Evolutionary conservation across 805 yeast species (phyloP).

Genomic region (Torulaspora delbrueckii): DNA sequence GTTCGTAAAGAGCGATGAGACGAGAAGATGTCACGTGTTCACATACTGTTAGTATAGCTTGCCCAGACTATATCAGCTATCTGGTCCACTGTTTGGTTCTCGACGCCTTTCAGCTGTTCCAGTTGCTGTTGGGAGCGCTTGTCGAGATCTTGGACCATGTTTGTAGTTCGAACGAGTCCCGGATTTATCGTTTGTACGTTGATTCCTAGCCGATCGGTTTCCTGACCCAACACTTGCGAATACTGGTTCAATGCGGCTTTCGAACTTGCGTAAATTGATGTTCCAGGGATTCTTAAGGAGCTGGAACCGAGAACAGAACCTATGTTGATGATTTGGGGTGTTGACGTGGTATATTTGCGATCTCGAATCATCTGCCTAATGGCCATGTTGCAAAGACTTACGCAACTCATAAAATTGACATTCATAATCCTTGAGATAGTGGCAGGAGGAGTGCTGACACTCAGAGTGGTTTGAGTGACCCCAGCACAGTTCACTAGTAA

Average conservation of each 20-base stretch:
- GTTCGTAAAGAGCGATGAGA: neutral
- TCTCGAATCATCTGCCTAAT: slow-evolving; percentile 23
- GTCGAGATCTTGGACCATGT: slow-evolving; percentile 22
- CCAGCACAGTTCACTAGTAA: slow-evolving; percentile 34
- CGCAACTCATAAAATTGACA: slow-evolving; percentile 28
- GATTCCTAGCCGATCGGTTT: slow-evolving; percentile 20
- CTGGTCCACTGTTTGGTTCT: slow-evolving; percentile 4
- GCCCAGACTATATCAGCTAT: slow-evolving; percentile 20
- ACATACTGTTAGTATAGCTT: neutral
- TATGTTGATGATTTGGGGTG: slow-evolving; percentile 24
- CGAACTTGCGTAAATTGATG: slow-evolving; percentile 32
- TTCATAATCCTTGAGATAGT: slow-evolving; percentile 24
- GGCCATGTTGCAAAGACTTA: slow-evolving; percentile 22
- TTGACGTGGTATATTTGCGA: slow-evolving; percentile 5
- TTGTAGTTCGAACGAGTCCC: slow-evolving; percentile 27
- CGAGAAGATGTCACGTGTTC: neutral
- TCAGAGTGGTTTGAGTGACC: slow-evolving; percentile 25
- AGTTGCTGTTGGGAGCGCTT: slow-evolving; percentile 1
- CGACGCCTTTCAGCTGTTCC: neutral
- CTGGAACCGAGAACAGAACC: slow-evolving; percentile 27
- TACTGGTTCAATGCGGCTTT: slow-evolving; percentile 31
- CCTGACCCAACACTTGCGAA: slow-evolving; percentile 23
- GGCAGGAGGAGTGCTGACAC: slow-evolving; percentile 17
- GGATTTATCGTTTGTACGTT: slow-evolving; percentile 18
- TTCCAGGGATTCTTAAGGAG: slow-evolving; percentile 22